Conservation (phyloP, 768 basidiomycete species). For the Agaricus sinodeliciosus region DNA sequence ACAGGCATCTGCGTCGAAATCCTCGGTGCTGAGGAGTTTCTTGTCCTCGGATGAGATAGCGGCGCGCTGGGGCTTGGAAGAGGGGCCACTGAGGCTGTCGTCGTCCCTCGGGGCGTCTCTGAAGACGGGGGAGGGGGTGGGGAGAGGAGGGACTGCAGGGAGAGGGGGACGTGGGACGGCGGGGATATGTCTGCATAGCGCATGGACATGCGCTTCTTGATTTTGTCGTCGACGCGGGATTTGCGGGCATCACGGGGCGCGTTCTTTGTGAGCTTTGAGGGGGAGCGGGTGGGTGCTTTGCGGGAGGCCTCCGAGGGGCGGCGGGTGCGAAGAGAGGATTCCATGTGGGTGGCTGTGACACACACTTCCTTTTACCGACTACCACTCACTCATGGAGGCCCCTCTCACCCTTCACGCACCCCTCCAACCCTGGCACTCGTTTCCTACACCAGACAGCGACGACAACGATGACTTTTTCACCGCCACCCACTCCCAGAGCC, state of each 20-base stretch:
- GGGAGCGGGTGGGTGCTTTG: constrained; percentile 24
- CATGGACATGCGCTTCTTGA: constrained; percentile 95
- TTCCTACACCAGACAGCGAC: constrained; percentile 31
- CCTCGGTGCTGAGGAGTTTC: constrained; percentile 62
- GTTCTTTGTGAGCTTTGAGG: constrained; percentile 28
- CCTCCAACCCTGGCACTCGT: constrained; percentile 16
- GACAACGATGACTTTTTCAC: constrained; percentile 43
- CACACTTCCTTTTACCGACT: constrained; percentile 1
- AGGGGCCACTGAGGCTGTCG: constrained; percentile 38
- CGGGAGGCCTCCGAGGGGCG: constrained; percentile 41
- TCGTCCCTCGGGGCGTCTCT: constrained; percentile 24
- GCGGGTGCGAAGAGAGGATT: constrained; percentile 43
- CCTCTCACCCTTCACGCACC: not conserved
- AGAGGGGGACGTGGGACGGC: constrained; percentile 50
- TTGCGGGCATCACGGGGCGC: constrained; percentile 40
- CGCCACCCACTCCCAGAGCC: constrained; percentile 23
- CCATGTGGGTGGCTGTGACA: constrained; percentile 30
- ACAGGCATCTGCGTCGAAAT: constrained; percentile 90
- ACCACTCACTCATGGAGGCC: constrained; percentile 10
- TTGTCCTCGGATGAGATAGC: constrained; percentile 47
- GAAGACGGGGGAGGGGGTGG: constrained; percentile 11
- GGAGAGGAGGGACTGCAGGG: constrained; percentile 36
- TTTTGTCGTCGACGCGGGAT: constrained; percentile 75
- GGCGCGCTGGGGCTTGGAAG: not conserved
- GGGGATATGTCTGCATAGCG: constrained; percentile 83